These are phyloP conservation scores for Aegle marmelos DNA, from an alignment of 345 rosid genomes.

Conservation along the genomic window DNA sequence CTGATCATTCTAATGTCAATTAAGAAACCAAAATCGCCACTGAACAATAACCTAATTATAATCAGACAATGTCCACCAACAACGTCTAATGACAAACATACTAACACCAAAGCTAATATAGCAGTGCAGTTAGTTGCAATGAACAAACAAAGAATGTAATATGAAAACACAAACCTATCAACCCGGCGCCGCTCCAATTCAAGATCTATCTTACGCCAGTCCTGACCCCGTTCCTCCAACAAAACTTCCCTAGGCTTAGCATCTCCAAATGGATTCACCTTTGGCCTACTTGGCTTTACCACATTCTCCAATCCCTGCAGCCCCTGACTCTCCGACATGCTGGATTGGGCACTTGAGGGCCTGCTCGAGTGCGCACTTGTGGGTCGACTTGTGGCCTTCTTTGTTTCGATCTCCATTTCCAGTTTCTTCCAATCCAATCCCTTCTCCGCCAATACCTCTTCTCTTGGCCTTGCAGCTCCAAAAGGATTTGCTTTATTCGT, in stretches of 20 bases:
- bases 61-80: neutral
- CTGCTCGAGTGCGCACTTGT: slow-evolving; percentile 89
- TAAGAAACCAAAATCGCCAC: neutral
- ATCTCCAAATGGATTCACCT: slow-evolving; percentile 92
- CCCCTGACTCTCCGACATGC: slow-evolving; percentile 70
- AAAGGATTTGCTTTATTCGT: slow-evolving; percentile 74
- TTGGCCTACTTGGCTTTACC: slow-evolving; percentile 62
- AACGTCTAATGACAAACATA: neutral
- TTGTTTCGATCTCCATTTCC: slow-evolving; percentile 74
- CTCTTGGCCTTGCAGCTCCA: slow-evolving; percentile 93
- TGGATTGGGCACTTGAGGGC: slow-evolving; percentile 88
- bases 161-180: slow-evolving; percentile 50
- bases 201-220: slow-evolving; percentile 91
- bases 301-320: slow-evolving; percentile 56
- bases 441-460: slow-evolving; percentile 87
- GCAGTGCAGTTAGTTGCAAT: neutral
- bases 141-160: slow-evolving; percentile 2
- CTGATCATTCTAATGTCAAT: neutral
- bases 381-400: slow-evolving; percentile 74
- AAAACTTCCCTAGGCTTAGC: slow-evolving; percentile 95
- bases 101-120: neutral
- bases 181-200: slow-evolving; percentile 82
- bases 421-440: slow-evolving; percentile 91
- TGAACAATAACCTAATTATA: neutral
- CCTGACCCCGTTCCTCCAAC: slow-evolving; percentile 82